A percentile compares a stretch with the other conserved stretches of the same genome.
phyloP scores from a whole-genome alignment of 331 rosid species.

The Dryas integrifolia region DNA sequence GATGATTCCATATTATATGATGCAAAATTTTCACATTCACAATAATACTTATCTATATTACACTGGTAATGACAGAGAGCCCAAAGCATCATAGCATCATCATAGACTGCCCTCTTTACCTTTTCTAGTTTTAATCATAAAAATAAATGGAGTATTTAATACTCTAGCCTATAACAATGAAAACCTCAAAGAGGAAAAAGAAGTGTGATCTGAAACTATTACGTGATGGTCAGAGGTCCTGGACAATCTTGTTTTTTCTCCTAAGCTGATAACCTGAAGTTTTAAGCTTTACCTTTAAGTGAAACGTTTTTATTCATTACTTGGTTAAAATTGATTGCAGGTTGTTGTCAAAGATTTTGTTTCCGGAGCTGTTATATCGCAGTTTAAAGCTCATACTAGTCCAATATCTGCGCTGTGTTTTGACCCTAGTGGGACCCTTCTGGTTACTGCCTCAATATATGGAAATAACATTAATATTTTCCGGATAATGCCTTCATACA shows the following conservation, averaged over 20 bases:
- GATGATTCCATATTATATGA: neutral
- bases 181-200: neutral
- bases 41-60: neutral
- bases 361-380: constrained; percentile 63
- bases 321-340: constrained; percentile 49
- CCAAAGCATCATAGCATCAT: neutral
- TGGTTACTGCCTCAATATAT: constrained; percentile 81
- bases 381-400: constrained; percentile 85
- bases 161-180: neutral
- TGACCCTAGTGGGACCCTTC: constrained; percentile 89
- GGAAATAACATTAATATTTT: constrained; percentile 82
- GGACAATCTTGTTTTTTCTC: neutral
- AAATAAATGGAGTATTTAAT: neutral
- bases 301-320: neutral
- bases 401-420: constrained; percentile 91
- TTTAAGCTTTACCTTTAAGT: neutral
- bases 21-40: neutral
- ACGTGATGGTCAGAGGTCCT: neutral
- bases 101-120: constrained; percentile 1
- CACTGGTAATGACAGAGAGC: neutral
- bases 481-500: constrained; percentile 73
- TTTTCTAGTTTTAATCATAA: neutral
- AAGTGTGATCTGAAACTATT: neutral
- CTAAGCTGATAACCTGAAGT: constrained; percentile 2
- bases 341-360: constrained; percentile 78